Conservation (phyloP, 768 basidiomycete genomes). For the Trametes sanguinea region DNA sequence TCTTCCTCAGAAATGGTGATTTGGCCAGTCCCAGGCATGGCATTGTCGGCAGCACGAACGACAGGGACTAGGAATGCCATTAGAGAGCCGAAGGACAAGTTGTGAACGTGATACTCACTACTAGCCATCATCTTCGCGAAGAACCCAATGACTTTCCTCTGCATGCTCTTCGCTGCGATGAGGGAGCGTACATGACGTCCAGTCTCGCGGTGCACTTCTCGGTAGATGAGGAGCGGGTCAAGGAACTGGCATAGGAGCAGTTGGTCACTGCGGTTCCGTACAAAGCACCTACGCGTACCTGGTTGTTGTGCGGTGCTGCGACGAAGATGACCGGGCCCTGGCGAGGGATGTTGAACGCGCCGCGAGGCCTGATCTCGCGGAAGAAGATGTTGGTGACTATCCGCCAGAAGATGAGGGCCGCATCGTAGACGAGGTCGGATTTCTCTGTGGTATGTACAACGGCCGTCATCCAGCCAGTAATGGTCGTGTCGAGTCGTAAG, state of each 20-base stretch:
- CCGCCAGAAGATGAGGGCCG: slow-evolving; percentile 82
- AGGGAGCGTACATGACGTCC: slow-evolving; percentile 82
- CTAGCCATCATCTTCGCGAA: slow-evolving; percentile 81
- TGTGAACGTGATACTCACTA: slow-evolving; percentile 52
- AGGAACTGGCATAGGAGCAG: slow-evolving; percentile 63
- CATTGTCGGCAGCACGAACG: slow-evolving; percentile 85
- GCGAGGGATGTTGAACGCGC: slow-evolving; percentile 91
- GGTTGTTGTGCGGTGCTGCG: slow-evolving; percentile 32
- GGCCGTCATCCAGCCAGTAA: slow-evolving; percentile 1
- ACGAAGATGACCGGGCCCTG: slow-evolving; percentile 77
- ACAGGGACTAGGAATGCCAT: slow-evolving; percentile 73
- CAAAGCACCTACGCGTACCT: slow-evolving; percentile 15
- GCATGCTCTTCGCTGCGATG: slow-evolving; percentile 87
- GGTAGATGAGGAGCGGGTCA: slow-evolving; percentile 83
- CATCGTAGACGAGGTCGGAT: slow-evolving; percentile 56
- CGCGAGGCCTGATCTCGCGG: slow-evolving; percentile 90
- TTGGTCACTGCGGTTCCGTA: slow-evolving; percentile 21
- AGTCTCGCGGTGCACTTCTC: slow-evolving; percentile 79
- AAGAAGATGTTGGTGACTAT: slow-evolving; percentile 92
- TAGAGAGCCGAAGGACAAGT: neutral
- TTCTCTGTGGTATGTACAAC: slow-evolving; percentile 3
- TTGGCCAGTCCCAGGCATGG: slow-evolving; percentile 71
- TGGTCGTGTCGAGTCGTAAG: slow-evolving; percentile 7
- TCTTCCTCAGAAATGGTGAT: slow-evolving; percentile 74
- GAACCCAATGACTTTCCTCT: slow-evolving; percentile 75